Evolutionary conservation across 306 rosid genomes (phyloP), one percentile per base, ranked within the genome.

Genomic region (Lablab purpureus): DNA sequence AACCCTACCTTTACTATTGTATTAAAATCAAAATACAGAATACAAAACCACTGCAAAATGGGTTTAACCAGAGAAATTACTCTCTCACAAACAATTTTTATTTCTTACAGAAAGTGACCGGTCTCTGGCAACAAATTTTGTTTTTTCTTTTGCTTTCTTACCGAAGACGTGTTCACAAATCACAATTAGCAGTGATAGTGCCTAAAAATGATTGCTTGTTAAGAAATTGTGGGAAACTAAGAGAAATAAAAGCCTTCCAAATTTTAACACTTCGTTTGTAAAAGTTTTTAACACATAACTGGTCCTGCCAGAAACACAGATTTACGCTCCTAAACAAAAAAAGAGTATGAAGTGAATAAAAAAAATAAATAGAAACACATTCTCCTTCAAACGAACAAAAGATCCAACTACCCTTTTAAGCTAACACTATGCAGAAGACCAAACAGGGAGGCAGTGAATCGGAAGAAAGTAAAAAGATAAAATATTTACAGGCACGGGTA

Each of bases 401-500:
- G 58, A 51, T 51, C 18, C 23, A 18, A 0, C 2, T 12, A 54
- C 59, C 59, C 59, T 52, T 52, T 17, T 52, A 2, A 52, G 13
- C 28, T 3, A 21, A 21, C 11, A 54, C 14, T 21, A 10, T 0
- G 28, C 60, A 54, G 15, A 18, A 18, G 23, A 18, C 10, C 56
- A n/a, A 50, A 50, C 0, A 10, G 18, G 8, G 8, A 52, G 1
- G 2, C 28, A 21, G 6, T 3, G 14, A 21, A 19, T 1, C 21
- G 3, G 59, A 9, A 52, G 27, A 52, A 19, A 52, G 13, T 17
- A 52, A 52, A 56, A 10, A 56, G 32, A 56, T 11, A 12, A 22
- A 22, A 2, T 13, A 11, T 40, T 32, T 80, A 89, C 86, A 32
- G 84, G 52, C 13, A 90, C 97, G 0, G 97, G 93, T 2, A 94